These are phyloP conservation scores for Tritrichomonas musculus DNA, from an alignment of 208 protist genomes.

Conservation along the genomic window DNA sequence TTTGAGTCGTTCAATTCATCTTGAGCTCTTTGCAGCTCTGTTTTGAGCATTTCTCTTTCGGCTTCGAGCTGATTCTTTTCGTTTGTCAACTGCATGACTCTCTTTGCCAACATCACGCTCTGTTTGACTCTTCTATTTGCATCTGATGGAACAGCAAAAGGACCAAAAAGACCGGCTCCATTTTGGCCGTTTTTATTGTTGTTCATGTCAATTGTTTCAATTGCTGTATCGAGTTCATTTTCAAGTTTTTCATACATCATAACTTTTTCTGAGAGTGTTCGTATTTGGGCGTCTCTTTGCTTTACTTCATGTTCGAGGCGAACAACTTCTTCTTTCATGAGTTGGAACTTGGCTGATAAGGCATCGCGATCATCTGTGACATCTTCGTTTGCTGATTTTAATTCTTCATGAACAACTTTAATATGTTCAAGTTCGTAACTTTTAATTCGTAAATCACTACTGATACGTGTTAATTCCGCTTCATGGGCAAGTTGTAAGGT, in stretches of 20 bases:
- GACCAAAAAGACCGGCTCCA: not conserved
- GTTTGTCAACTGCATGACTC: not conserved
- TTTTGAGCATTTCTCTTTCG: not conserved
- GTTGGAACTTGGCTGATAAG: not conserved
- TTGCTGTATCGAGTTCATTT: slow-evolving; percentile 10
- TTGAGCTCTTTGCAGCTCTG: not conserved
- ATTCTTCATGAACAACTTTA: not conserved
- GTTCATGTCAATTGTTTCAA: not conserved
- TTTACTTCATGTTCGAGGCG: not conserved
- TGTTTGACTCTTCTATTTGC: slow-evolving; percentile 26
- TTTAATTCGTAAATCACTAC: not conserved
- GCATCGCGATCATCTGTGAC: slow-evolving; percentile 14
- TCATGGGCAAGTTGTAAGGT: slow-evolving; percentile 9
- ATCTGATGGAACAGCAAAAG: slow-evolving; percentile 11
- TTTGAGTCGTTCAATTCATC: not conserved
- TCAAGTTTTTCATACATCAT: slow-evolving; percentile 20
- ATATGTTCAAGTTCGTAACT: not conserved
- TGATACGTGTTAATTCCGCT: not conserved
- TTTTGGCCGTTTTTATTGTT: no score
- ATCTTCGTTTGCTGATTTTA: not conserved
- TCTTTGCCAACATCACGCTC: not conserved
- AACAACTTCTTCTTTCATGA: not conserved
- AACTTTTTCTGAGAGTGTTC: not conserved
- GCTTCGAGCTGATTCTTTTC: not conserved
- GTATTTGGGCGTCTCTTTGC: not conserved